A percentile compares a stretch with the other conserved stretches of the same genome.
Evolutionary conservation across 2,329 filamentous ascomycete genomes (phyloP).

Genomic region (Botryotinia globosa): DNA sequence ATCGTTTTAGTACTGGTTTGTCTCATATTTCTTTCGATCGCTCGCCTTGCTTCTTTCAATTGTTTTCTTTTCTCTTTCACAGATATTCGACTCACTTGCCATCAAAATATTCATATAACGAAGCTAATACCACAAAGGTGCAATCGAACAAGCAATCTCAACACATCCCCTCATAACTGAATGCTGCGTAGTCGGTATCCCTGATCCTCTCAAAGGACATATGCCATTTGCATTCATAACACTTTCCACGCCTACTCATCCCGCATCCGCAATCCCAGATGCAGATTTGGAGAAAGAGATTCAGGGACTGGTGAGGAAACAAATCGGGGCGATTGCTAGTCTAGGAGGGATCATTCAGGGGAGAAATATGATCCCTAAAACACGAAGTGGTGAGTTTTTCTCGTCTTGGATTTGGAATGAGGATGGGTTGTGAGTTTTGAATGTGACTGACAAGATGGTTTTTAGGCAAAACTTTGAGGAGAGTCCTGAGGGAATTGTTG

Average conservation of each 20-base stretch:
- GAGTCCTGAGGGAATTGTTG: conserved; percentile 77
- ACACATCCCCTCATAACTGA: conserved; percentile 77
- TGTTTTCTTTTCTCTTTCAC: neutral
- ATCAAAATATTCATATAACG: neutral
- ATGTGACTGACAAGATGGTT: conserved; percentile 46
- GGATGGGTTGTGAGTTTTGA: neutral
- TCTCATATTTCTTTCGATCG: conserved; percentile 20
- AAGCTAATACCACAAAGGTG: conserved; percentile 49
- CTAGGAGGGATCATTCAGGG: conserved; percentile 85
- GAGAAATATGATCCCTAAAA: conserved; percentile 86
- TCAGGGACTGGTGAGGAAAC: conserved; percentile 67
- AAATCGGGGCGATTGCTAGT: conserved; percentile 84
- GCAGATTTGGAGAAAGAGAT: conserved; percentile 55
- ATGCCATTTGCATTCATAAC: conserved; percentile 87
- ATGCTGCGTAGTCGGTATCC: conserved; percentile 81
- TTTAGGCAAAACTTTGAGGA: conserved; percentile 83
- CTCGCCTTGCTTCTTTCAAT: neutral
- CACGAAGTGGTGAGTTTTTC: conserved; percentile 45
- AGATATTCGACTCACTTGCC: neutral
- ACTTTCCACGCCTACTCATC: conserved; percentile 51
- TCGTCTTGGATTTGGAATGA: too few relatives aligned
- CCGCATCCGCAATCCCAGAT: conserved; percentile 50
- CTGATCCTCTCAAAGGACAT: conserved; percentile 83
- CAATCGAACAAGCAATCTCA: conserved; percentile 88
- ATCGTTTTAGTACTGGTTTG: conserved; percentile 81